These are phyloP conservation scores for Sarocladium brachiariae DNA, from an alignment of 2,329 filamentous ascomycete genomes.

Conservation along the genomic window DNA sequence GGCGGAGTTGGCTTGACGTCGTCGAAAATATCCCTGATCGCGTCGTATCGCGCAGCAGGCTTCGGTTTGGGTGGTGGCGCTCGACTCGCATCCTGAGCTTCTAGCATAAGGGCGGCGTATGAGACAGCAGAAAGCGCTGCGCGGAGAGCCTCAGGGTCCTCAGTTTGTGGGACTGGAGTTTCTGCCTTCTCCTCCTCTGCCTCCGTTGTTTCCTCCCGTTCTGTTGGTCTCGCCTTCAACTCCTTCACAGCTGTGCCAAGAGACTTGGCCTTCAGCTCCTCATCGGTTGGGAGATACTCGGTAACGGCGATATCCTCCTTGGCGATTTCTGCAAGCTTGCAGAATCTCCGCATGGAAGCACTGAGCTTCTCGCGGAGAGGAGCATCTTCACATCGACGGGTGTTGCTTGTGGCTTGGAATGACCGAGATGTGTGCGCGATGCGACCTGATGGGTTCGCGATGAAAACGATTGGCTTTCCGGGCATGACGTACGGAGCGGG, in stretches of 20 bases:
- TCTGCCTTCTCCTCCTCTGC: conserved; percentile 4
- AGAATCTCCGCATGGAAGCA: conserved; percentile 29
- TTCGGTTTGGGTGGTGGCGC: conserved; percentile 11
- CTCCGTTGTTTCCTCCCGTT: conserved; percentile 16
- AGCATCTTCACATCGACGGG: conserved; percentile 26
- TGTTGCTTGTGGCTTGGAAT: conserved; percentile 28
- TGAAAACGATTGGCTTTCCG: conserved; percentile 41
- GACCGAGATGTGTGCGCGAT: conserved; percentile 43
- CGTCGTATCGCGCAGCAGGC: conserved; percentile 19
- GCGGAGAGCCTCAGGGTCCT: conserved; percentile 10
- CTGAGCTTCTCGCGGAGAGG: conserved; percentile 28
- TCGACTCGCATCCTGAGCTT: conserved; percentile 10
- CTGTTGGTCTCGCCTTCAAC: conserved; percentile 22
- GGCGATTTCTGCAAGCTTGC: conserved; percentile 27
- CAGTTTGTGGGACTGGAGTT: not conserved
- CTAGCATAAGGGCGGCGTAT: conserved; percentile 16
- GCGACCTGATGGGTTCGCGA: conserved; percentile 39
- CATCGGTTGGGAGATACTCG: conserved; percentile 26
- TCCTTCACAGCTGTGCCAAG: conserved; percentile 29
- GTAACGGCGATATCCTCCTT: conserved; percentile 25
- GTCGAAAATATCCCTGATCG: conserved; percentile 34
- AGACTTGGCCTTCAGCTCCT: conserved; percentile 27
- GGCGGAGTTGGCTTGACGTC: conserved; percentile 25
- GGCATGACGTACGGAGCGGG: conserved; percentile 35
- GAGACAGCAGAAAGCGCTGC: conserved; percentile 14